Conservation (phyloP, 371 early-diverging fungal species). For the Mortierella sp. region DNA sequence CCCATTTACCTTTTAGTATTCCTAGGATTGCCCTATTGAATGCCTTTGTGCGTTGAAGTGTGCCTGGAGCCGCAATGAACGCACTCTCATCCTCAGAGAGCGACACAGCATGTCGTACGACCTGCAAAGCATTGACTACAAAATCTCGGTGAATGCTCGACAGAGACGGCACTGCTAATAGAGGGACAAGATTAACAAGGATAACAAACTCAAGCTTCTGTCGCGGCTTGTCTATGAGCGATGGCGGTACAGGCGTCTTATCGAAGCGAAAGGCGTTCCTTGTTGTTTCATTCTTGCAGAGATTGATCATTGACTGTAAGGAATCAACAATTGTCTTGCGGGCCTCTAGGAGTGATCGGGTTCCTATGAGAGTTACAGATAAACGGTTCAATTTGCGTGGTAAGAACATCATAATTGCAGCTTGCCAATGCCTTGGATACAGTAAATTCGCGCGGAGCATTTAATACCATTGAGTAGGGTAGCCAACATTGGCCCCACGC, state of each 20-base stretch:
- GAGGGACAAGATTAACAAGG: constrained; percentile 20
- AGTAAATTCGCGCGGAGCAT: background rate
- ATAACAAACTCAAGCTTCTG: constrained; percentile 41
- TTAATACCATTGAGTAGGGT: constrained; percentile 26
- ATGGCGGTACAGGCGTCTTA: constrained; percentile 1
- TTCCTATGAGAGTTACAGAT: constrained; percentile 9
- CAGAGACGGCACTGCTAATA: constrained; percentile 23
- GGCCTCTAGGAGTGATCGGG: constrained; percentile 8
- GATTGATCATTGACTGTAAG: constrained; percentile 30
- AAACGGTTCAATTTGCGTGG: background rate
- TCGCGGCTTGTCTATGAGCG: constrained; percentile 25
- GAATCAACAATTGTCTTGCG: constrained; percentile 12
- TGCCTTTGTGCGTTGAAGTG: constrained; percentile 10
- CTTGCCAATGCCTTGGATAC: background rate
- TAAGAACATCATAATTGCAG: background rate
- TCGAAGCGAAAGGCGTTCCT: constrained; percentile 23
- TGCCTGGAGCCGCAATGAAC: background rate
- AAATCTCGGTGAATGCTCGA: constrained; percentile 20
- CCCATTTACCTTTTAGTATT: constrained; percentile 23
- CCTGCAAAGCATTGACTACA: constrained; percentile 15
- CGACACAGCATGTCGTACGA: constrained; percentile 13
- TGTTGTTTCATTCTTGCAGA: constrained; percentile 8
- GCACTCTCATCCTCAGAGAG: constrained; percentile 22
- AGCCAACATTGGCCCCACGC: constrained; percentile 15
- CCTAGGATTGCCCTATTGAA: constrained; percentile 22